These are phyloP conservation scores for Boehmeria nivea DNA, from an alignment of 306 rosid genomes.

Conservation along the genomic window DNA sequence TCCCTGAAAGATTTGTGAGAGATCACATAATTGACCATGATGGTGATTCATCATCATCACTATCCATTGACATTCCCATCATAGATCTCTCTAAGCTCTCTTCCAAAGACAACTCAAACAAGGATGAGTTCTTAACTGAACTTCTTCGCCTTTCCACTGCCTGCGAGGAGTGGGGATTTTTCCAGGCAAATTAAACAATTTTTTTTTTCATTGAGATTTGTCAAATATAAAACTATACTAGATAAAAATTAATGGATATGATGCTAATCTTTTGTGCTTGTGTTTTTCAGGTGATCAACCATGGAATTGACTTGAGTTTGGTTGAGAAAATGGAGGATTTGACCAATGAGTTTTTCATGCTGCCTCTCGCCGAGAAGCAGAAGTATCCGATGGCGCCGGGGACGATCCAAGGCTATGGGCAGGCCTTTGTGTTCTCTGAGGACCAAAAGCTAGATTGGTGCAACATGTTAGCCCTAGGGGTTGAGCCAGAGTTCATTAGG, in stretches of 20 bases:
- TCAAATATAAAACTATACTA: background rate
- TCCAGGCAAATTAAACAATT: conserved; percentile 68
- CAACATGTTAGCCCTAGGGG: conserved; percentile 95
- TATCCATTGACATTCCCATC: conserved; percentile 53
- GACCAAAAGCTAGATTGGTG: conserved; percentile 96
- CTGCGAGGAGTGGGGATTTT: conserved; percentile 89
- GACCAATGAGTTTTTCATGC: conserved; percentile 76
- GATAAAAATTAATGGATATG: too few relatives aligned
- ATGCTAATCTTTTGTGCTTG: conserved; percentile 18
- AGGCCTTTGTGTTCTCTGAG: conserved; percentile 95
- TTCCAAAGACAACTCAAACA: conserved; percentile 35
- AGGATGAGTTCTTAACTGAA: conserved; percentile 61
- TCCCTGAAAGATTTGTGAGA: conserved; percentile 89
- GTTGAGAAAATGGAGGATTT: conserved; percentile 59
- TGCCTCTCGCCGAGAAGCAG: conserved; percentile 79
- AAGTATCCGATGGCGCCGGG: conserved; percentile 88
- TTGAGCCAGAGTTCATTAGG: conserved; percentile 57
- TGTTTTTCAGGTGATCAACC: conserved; percentile 59
- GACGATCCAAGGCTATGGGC: conserved; percentile 91
- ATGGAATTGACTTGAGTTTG: conserved; percentile 60
- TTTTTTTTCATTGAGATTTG: too few relatives aligned
- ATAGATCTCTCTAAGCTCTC: conserved; percentile 62
- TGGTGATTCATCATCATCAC: conserved; percentile 15
- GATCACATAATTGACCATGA: conserved; percentile 41
- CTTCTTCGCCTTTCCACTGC: conserved; percentile 54